Evolutionary conservation across 2,329 filamentous ascomycete species (phyloP).

Genomic region (Colletotrichum chrysophilum): DNA sequence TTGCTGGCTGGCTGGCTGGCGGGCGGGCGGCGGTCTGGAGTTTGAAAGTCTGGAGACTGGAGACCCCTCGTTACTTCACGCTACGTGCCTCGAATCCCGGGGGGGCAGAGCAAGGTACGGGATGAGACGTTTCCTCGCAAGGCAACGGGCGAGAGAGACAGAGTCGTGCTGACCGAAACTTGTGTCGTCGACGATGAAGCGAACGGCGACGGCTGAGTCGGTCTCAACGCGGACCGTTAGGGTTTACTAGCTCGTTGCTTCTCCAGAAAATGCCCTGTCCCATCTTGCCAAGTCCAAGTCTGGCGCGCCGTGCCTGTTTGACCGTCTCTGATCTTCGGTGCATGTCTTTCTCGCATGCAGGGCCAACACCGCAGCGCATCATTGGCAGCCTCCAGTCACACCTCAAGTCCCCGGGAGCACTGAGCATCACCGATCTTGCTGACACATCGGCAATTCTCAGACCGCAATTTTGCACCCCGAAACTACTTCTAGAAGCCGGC

Average conservation of each 20-base stretch:
- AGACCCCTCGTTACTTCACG: background rate
- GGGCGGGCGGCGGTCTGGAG: slow-evolving; percentile 9
- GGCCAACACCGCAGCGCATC: background rate
- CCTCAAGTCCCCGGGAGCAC: background rate
- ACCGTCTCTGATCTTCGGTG: background rate
- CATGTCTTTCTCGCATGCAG: background rate
- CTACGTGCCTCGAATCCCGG: background rate
- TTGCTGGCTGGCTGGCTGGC: background rate
- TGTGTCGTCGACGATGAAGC: background rate
- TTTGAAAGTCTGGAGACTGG: background rate
- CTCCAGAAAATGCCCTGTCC: background rate
- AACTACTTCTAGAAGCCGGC: background rate
- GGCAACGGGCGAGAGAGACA: background rate
- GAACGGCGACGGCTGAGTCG: background rate
- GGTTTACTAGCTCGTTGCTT: slow-evolving; percentile 1
- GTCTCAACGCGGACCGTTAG: slow-evolving; percentile 9
- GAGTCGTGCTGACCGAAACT: background rate
- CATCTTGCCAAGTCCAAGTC: background rate
- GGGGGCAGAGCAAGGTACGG: background rate
- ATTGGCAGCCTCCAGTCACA: background rate
- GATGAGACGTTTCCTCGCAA: background rate
- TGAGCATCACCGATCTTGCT: background rate
- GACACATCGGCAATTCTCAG: background rate
- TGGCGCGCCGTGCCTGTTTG: background rate
- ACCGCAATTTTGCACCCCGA: background rate